Evolutionary conservation across 108 stramenopile species (phyloP).

Genomic region (Discostella stelligeroides): DNA sequence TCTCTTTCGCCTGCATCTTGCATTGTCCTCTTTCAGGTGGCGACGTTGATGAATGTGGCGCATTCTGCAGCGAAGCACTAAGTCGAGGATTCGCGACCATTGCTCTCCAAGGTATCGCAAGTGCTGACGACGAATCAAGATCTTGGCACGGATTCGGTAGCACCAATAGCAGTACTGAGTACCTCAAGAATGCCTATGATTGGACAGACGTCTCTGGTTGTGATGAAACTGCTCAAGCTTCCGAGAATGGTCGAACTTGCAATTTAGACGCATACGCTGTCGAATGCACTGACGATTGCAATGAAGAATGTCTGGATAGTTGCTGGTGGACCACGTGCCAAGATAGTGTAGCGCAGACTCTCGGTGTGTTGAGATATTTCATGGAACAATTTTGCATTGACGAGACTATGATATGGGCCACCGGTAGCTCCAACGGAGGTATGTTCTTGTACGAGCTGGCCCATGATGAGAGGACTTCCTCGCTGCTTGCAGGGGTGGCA

Average conservation of each 20-base stretch:
- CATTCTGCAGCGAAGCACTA: slow-evolving; percentile 15
- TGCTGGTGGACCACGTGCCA: slow-evolving; percentile 20
- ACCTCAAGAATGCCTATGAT: neutral
- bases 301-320: neutral
- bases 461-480: neutral
- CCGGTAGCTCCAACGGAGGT: slow-evolving; percentile 13
- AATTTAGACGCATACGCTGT: slow-evolving; percentile 2
- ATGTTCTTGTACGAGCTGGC: slow-evolving; percentile 15
- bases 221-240: neutral
- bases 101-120: slow-evolving; percentile 5
- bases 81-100: slow-evolving; percentile 14
- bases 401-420: slow-evolving; percentile 10
- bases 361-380: neutral
- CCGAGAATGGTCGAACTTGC: slow-evolving; percentile 11
- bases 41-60: slow-evolving; percentile 8
- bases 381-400: slow-evolving; percentile 13
- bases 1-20: slow-evolving; percentile 1
- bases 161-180: slow-evolving; percentile 6
- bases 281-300: slow-evolving; percentile 6
- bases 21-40: slow-evolving; percentile 6
- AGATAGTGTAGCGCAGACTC: slow-evolving; percentile 1
- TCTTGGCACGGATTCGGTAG: slow-evolving; percentile 13
- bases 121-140: slow-evolving; percentile 3
- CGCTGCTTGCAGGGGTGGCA: slow-evolving; percentile 11
- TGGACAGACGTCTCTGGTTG: slow-evolving; percentile 9